phyloP scores from a whole-genome alignment of 2,329 filamentous ascomycete genomes.

The Phyllosticta citribraziliensis region DNA sequence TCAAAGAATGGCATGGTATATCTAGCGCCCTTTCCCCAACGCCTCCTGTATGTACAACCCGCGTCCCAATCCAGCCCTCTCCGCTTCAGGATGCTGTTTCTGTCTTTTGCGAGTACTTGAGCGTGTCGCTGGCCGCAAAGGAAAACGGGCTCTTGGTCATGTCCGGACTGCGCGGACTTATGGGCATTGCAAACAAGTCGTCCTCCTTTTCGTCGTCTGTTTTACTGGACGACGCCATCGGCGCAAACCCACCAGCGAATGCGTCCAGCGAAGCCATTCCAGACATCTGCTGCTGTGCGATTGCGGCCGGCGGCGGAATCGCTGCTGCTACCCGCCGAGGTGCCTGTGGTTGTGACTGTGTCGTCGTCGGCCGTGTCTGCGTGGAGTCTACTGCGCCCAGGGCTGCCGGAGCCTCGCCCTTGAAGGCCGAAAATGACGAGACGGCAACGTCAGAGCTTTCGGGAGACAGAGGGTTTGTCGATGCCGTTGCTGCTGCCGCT shows the following conservation, averaged over 20 bases:
- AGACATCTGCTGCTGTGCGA: conserved; percentile 23
- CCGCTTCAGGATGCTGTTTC: conserved; percentile 17
- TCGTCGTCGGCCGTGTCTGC: conserved; percentile 3
- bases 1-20: conserved; percentile 10
- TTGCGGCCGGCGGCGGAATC: conserved; percentile 28
- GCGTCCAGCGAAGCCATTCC: conserved; percentile 38
- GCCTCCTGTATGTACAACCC: conserved; percentile 1
- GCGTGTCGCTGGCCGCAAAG: conserved; percentile 33
- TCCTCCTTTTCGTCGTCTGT: conserved; percentile 53
- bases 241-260: conserved; percentile 21
- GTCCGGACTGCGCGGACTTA: conserved; percentile 78
- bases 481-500: conserved; percentile 1
- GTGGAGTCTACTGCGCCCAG: conserved; percentile 20
- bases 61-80: neutral
- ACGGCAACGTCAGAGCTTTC: conserved; percentile 55
- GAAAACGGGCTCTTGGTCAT: conserved; percentile 77
- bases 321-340: conserved; percentile 25
- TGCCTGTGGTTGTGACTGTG: conserved; percentile 29
- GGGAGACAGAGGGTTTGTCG: conserved; percentile 44
- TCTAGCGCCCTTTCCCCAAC: conserved; percentile 2
- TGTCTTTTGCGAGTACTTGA: conserved; percentile 23
- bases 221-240: neutral
- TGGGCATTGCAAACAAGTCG: conserved; percentile 75
- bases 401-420: conserved; percentile 32
- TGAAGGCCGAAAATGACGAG: conserved; percentile 50